Evolutionary conservation across 805 yeast genomes (phyloP), one percentile per base, ranked within the genome.

Genomic region (Cyberlindnera saturnus): DNA sequence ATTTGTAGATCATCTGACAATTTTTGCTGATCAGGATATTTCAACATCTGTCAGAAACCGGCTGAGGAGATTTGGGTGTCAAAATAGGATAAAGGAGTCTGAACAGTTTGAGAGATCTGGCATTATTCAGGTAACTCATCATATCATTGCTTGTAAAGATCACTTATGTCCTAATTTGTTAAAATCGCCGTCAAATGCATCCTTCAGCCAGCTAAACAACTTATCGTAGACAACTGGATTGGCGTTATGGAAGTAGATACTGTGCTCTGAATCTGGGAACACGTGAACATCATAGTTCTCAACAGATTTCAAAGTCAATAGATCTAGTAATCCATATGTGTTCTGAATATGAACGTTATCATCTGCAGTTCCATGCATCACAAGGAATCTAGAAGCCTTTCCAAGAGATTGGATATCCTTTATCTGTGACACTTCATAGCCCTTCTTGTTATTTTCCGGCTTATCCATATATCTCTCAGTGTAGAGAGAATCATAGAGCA

Each of bases 281-380:
- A 85, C 74, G 63, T 81, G 82, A 46, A 83, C 72, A 55, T 86
- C 93, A 51, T 80, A 86, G 64, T 93, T 93, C 57, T 86, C 93
- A 19, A 88, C 76, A 2, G 71, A 73, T n/a, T 72, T 73, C 44
- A 81, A 52, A 55, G 89, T 86, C 45, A 91, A 69, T 47, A 74
- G 64, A 63, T 93, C 98, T 38, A 93, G 57, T 33, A 93, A 66
- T 52, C 81, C 78, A 49, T 88, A 71, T 32, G 93, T 79, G 67
- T 93, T 88, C 61, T 93, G 99, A 60, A 91, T 76, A 64, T 93
- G 99, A 37, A 93, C 99, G 57, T 93, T 93, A 62, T 93, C 99
- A 65, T 93, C 99, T 4, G 96, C 96, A 0, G 97, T 82, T 1
- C 99, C 99, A 59, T 93, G 99, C 95, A 91, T 88, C 28, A 93